Percentiles rank a stretch among this genome's conserved stretches.
These are phyloP conservation scores for Tagetes erecta DNA, from an alignment of 129 eudicot species.

Conservation along the genomic window DNA sequence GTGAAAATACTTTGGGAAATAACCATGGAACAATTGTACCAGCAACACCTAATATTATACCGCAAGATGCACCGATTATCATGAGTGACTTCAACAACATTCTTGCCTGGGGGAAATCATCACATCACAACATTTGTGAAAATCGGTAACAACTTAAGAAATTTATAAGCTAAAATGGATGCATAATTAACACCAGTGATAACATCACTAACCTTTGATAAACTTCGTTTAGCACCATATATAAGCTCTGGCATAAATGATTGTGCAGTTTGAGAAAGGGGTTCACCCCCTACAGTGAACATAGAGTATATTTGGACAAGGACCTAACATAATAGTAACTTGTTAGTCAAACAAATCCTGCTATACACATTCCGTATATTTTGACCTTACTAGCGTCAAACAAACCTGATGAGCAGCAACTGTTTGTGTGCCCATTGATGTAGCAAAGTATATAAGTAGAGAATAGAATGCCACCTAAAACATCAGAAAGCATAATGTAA, in stretches of 20 bases:
- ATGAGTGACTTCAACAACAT: slow-evolving; percentile 72
- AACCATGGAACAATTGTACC: slow-evolving; percentile 82
- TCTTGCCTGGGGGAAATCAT: slow-evolving; percentile 55
- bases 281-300: slow-evolving; percentile 88
- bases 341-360: slow-evolving; percentile 7
- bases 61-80: slow-evolving; percentile 70
- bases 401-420: slow-evolving; percentile 96
- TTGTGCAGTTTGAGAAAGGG: slow-evolving; percentile 95
- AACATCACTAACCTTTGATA: slow-evolving; percentile 57
- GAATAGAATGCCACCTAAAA: slow-evolving; percentile 82
- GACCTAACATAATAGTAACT: slow-evolving; percentile 50
- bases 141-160: not conserved
- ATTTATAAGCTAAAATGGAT: not conserved
- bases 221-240: slow-evolving; percentile 73
- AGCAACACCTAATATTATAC: slow-evolving; percentile 64
- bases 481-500: slow-evolving; percentile 21
- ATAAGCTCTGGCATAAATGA: slow-evolving; percentile 96
- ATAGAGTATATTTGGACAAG: slow-evolving; percentile 71
- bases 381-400: slow-evolving; percentile 43
- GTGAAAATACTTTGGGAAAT: slow-evolving; percentile 71
- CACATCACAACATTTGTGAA: not conserved
- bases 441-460: slow-evolving; percentile 78
- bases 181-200: slow-evolving; percentile 4
- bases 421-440: slow-evolving; percentile 80
- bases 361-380: not conserved